Percentiles rank a stretch among this genome's conserved stretches.
Conservation (phyloP, 2,329 filamentous ascomycete genomes). For the Phyllosticta ampelicida region DNA sequence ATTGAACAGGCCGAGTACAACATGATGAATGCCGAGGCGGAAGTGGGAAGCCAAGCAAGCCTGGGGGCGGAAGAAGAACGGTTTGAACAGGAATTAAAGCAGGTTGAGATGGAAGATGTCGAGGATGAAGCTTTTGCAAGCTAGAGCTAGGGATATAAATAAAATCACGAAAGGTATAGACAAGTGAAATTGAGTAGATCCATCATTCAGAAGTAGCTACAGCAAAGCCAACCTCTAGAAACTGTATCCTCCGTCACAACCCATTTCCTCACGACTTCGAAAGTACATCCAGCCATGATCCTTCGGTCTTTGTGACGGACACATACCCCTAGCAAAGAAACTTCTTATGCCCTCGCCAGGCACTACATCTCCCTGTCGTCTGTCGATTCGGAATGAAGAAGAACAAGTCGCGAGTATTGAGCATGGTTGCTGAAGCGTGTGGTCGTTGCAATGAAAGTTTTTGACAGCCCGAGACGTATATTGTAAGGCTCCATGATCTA, state of each 20-base stretch:
- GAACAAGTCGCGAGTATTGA: too few relatives aligned
- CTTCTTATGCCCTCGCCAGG: too few relatives aligned
- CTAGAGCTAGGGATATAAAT: neutral
- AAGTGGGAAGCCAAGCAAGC: constrained; percentile 17
- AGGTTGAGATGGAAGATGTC: constrained; percentile 38
- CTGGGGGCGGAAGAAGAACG: constrained; percentile 22
- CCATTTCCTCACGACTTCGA: neutral
- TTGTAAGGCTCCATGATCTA: neutral
- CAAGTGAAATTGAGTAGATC: neutral
- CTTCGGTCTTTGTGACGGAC: neutral
- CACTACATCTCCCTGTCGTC: too few relatives aligned
- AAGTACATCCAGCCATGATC: neutral
- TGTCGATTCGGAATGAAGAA: too few relatives aligned
- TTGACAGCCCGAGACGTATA: neutral
- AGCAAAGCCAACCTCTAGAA: neutral
- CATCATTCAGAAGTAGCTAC: neutral
- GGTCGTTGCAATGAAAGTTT: neutral
- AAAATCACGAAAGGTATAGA: neutral
- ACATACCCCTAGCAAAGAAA: neutral
- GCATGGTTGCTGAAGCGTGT: neutral
- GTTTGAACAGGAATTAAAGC: constrained; percentile 24
- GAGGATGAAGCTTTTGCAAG: constrained; percentile 30
- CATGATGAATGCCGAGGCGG: constrained; percentile 29
- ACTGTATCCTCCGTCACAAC: neutral
- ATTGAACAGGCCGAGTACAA: constrained; percentile 29